Base-by-base conservation (phyloP, 2,329 filamentous ascomycete species). In the Rhinocladiella similis region DNA sequence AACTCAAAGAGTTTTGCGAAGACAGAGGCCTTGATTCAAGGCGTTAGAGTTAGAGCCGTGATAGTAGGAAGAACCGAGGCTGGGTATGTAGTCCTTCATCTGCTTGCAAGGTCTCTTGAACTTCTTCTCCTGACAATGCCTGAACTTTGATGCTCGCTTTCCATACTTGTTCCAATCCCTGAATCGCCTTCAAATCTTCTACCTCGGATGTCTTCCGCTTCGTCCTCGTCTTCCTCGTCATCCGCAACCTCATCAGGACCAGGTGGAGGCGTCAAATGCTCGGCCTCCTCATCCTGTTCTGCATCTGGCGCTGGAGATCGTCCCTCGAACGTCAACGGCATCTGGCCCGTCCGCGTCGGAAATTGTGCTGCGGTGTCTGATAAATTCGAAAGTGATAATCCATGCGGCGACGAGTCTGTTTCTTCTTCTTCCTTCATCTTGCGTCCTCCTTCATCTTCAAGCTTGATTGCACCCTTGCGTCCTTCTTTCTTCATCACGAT, bases 111-210 rank as follows among this genome's bases (percentile, higher is more conserved):
- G 2, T 46, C 54, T 39, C 53, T 56, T 5, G 60, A 61, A 45
- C 61, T 65, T 27, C 60, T 46, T 51, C 58, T 55, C 33, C 63
- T 54, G 3, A 56, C 45, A 5, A 60, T 33, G 3, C 54, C 54
- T 12, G 50, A 39, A 13, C 41, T 50, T 16, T 53, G 46, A 48
- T 61, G 57, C 22, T 65, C 63, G 35, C 63, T 65, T 47, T 76
- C 74, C 54, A 73, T 56, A 19, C 82, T 83, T 22, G 83, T 85
- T 3, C 83, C 83, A 54, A 81, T 67, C 0, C 81, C 82, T 16
- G 76, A 80, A 63, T 81, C 78, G 7, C 71, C 64, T 52, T 69
- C 46, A 58, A 72, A 33, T 56, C 68, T 20, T 47, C 56, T 56
- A 13, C 56, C 55, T n/a, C 61, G 50, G 9, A 56, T 29, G 38